phyloP scores from a whole-genome alignment of 768 basidiomycete genomes.

The Auriscalpium microsporum region DNA sequence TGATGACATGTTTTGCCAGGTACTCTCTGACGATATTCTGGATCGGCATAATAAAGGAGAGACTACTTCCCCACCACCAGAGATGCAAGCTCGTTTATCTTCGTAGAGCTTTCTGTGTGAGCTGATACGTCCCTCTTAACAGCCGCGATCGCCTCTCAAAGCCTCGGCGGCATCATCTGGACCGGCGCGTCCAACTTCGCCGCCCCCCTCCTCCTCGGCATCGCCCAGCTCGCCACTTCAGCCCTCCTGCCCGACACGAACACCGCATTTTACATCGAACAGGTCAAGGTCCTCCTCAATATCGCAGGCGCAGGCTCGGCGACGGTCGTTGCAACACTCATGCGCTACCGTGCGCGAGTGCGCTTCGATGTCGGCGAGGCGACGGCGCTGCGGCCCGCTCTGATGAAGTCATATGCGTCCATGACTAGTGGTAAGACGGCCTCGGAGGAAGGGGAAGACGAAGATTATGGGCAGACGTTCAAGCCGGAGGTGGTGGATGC shows the following conservation, averaged over 20 bases:
- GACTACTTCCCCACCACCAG: constrained; percentile 3
- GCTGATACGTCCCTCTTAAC: too few species aligned
- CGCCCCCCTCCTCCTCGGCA: constrained; percentile 8
- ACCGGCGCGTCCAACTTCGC: constrained; percentile 6
- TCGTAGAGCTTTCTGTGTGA: too few species aligned
- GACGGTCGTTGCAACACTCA: constrained; percentile 5
- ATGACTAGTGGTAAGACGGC: too few species aligned
- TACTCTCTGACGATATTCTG: constrained; percentile 9
- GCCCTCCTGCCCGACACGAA: constrained; percentile 8
- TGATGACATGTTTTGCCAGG: neutral
- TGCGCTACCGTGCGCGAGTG: constrained; percentile 1
- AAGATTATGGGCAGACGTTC: neutral
- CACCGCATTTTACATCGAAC: constrained; percentile 6
- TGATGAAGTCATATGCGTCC: neutral
- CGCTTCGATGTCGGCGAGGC: neutral
- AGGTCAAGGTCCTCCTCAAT: constrained; percentile 9
- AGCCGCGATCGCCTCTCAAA: too few species aligned
- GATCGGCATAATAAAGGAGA: neutral
- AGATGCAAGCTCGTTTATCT: neutral
- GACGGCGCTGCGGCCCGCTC: constrained; percentile 1
- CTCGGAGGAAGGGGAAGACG: neutral
- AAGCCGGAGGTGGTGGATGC: constrained; percentile 4
- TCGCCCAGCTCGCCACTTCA: constrained; percentile 6
- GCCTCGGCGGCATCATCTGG: neutral
- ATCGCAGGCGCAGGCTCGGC: constrained; percentile 1